A percentile compares a stretch with the other conserved stretches of the same genome.
Evolutionary conservation across 352 stramenopile species (phyloP).

Genomic region (Globisporangium recalcitrans): DNA sequence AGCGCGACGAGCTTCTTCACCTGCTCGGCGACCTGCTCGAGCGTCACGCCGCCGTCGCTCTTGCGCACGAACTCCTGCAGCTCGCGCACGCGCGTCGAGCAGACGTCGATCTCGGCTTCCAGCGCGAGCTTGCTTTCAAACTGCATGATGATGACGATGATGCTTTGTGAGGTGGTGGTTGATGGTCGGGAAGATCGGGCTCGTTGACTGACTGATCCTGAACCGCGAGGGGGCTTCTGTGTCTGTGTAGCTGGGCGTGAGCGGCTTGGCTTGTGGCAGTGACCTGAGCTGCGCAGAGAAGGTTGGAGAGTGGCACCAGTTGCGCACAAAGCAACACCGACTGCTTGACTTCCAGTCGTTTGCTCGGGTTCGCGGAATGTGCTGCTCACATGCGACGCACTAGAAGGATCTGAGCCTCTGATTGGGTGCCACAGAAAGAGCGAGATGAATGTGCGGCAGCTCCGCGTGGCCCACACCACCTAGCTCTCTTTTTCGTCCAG

Average conservation of each 20-base stretch:
- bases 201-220: conserved; percentile 1
- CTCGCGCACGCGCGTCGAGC: conserved; percentile 42
- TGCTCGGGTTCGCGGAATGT: neutral
- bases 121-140: conserved; percentile 39
- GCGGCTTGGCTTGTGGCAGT: neutral
- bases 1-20: conserved; percentile 54
- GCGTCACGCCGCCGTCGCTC: conserved; percentile 30
- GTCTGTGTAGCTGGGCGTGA: neutral
- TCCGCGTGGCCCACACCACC: neutral
- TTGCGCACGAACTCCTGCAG: conserved; percentile 51
- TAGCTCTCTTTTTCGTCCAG: neutral
- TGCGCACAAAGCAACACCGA: neutral
- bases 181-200: neutral
- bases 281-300: neutral
- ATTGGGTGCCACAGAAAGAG: neutral
- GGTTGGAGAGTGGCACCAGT: neutral
- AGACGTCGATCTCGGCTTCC: conserved; percentile 52
- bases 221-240: neutral
- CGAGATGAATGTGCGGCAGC: neutral
- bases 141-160: conserved; percentile 29
- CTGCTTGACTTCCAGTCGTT: conserved; percentile 1
- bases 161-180: conserved; percentile 2
- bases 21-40: conserved; percentile 49
- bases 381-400: neutral
- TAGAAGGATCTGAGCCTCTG: neutral